These are phyloP conservation scores for Acanthamoeba triangularis DNA, from an alignment of 208 protist genomes.

Conservation along the genomic window DNA sequence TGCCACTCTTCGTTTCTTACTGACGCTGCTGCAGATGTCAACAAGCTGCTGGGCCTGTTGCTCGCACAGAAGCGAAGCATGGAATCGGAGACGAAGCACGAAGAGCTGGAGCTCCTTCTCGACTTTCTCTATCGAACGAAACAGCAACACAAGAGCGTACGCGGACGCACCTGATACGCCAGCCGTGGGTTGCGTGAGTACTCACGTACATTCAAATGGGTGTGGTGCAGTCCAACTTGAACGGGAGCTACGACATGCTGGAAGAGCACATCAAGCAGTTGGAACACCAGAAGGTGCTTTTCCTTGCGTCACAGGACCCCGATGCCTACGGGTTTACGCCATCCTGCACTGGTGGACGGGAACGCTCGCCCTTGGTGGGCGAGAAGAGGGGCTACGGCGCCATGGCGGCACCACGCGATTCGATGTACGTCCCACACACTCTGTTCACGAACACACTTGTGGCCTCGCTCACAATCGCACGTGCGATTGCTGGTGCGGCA, in stretches of 20 bases:
- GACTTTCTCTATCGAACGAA: slow-evolving; percentile 64
- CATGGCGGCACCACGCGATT: neutral
- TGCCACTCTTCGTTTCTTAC: neutral
- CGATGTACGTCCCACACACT: neutral
- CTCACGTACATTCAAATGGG: neutral
- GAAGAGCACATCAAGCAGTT: slow-evolving; percentile 49
- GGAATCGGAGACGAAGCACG: slow-evolving; percentile 34
- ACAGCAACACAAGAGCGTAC: slow-evolving; percentile 55
- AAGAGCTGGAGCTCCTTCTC: slow-evolving; percentile 59
- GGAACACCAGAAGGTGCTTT: neutral
- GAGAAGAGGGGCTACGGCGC: neutral
- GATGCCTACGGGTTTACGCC: neutral
- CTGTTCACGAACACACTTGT: neutral
- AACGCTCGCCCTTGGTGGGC: neutral
- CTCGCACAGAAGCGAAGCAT: slow-evolving; percentile 18
- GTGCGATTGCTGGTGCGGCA: neutral
- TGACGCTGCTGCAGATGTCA: neutral
- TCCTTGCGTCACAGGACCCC: neutral
- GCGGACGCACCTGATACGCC: neutral
- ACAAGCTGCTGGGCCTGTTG: slow-evolving; percentile 19
- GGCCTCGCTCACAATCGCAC: neutral
- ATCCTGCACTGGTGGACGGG: neutral
- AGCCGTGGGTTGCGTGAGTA: too few species aligned
- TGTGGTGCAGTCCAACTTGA: neutral
- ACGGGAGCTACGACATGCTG: slow-evolving; percentile 67